Conservation (phyloP, 768 basidiomycete species). For the Russula vinacea region DNA sequence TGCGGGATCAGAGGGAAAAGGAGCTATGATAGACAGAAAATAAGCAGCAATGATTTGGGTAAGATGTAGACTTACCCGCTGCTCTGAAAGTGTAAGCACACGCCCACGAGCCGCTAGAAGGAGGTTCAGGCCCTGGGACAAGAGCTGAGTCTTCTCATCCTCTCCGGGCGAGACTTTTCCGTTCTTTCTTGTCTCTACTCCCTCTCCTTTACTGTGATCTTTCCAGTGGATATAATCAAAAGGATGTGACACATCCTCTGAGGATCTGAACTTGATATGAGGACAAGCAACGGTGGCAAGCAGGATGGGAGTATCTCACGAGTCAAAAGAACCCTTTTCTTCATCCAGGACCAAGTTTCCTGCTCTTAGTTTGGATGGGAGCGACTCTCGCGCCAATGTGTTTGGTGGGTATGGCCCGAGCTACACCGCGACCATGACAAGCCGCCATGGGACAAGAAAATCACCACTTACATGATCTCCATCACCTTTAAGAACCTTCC, state of each 20-base stretch:
- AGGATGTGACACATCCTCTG: neutral
- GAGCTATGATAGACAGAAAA: constrained; percentile 41
- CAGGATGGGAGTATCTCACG: constrained; percentile 7
- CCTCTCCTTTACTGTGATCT: neutral
- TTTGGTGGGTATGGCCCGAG: constrained; percentile 80
- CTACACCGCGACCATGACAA: constrained; percentile 41
- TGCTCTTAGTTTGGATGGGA: constrained; percentile 72
- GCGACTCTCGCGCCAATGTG: constrained; percentile 67
- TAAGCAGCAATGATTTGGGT: neutral
- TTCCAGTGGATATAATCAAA: neutral
- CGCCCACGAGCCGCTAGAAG: constrained; percentile 67
- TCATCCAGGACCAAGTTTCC: constrained; percentile 68
- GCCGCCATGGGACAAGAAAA: constrained; percentile 8
- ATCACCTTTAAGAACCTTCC: constrained; percentile 82
- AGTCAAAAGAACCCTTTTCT: constrained; percentile 34
- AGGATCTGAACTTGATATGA: constrained; percentile 1
- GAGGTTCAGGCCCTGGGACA: constrained; percentile 64
- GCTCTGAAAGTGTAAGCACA: constrained; percentile 70
- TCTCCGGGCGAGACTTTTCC: constrained; percentile 44
- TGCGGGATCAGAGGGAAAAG: constrained; percentile 50
- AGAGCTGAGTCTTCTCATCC: constrained; percentile 54
- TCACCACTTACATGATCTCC: constrained; percentile 66
- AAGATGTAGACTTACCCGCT: constrained; percentile 50
- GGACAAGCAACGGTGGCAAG: neutral
- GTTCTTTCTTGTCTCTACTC: constrained; percentile 10